Base-by-base conservation (phyloP, 345 rosid genomes). In the Geranium brycei region DNA sequence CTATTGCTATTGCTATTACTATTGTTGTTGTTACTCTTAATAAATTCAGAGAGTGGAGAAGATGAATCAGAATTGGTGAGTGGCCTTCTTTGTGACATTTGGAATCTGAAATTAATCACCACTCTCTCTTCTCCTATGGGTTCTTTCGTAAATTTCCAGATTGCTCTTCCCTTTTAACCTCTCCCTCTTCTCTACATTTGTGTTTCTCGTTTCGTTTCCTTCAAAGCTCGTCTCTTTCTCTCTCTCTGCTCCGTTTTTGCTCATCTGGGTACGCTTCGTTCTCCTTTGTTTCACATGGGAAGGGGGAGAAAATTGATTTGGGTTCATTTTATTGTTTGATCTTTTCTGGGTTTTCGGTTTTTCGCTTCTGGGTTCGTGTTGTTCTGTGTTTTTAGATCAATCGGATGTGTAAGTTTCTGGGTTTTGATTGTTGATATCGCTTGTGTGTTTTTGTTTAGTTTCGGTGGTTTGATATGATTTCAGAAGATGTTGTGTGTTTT, bases 131-230 rank as follows among this genome's bases (percentile, higher is more conserved):
- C 41, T 35, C 41, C 7, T 35, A 35, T 62, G 75, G 79, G 79
- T 68, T 51, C 31, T 63, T 63, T 65, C 51, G 70, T 65, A 66
- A 23, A 76, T 63, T 69, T 59, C 69, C 59, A 64, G 59, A 35
- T 57, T 69, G 51, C 66, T 62, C 41, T 60, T 51, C 10, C 68
- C 63, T 67, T 59, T 70, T 60, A 60, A 47, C 62, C 68, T 71
- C 59, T 31, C 18, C 28, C 2, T 2, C 28, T 62, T 17, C 53
- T 55, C 30, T 57, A 40, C 28, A 41, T 53, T 16, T 23, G 28
- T 23, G 28, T 23, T 23, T 23, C 28, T 23, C 28, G 28, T 23
- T 23, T 23, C 28, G 28, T 23, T 23, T 23, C 28, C 71, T 55
- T 53, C 61, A 56, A 57, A 57, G 38, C 61, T 60, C 62, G 5